phyloP scores from a whole-genome alignment of 2,329 filamentous ascomycete species.

The Neonectria sp. region DNA sequence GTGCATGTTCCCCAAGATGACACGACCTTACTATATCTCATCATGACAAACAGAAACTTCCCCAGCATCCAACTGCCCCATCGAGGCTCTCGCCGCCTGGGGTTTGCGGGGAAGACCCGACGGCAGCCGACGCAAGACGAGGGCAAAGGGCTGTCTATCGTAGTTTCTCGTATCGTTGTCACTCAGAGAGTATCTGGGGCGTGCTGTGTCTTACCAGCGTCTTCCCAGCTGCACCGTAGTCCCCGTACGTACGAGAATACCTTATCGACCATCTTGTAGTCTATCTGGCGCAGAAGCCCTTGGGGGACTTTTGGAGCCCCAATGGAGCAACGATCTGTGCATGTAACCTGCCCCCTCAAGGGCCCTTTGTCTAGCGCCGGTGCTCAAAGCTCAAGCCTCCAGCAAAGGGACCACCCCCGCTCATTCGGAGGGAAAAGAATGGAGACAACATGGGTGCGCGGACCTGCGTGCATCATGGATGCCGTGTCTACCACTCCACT shows the following conservation, averaged over 20 bases:
- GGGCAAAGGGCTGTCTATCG: neutral
- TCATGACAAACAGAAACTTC: slow-evolving; percentile 2
- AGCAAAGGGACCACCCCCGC: slow-evolving; percentile 1
- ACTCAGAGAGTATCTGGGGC: no score
- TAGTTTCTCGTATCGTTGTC: neutral
- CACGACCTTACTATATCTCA: neutral
- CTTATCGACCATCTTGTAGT: neutral
- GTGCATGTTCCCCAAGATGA: neutral
- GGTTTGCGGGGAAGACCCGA: slow-evolving; percentile 20
- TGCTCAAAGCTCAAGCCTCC: neutral
- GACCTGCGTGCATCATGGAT: no score
- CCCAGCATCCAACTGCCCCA: slow-evolving; percentile 10
- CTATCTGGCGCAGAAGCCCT: neutral
- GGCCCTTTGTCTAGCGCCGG: slow-evolving; percentile 18
- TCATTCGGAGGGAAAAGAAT: neutral
- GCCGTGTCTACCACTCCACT: no score
- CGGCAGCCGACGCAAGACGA: slow-evolving; percentile 11
- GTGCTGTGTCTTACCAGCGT: neutral
- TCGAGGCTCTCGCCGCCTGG: neutral
- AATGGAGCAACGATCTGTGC: slow-evolving; percentile 23
- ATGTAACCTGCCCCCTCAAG: neutral
- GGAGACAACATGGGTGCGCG: neutral
- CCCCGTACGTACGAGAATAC: neutral
- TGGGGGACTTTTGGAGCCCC: slow-evolving; percentile 23
- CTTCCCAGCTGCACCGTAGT: no score